Conservation (phyloP, 2,329 filamentous ascomycete species). For the Ceratocystis smalleyi region DNA sequence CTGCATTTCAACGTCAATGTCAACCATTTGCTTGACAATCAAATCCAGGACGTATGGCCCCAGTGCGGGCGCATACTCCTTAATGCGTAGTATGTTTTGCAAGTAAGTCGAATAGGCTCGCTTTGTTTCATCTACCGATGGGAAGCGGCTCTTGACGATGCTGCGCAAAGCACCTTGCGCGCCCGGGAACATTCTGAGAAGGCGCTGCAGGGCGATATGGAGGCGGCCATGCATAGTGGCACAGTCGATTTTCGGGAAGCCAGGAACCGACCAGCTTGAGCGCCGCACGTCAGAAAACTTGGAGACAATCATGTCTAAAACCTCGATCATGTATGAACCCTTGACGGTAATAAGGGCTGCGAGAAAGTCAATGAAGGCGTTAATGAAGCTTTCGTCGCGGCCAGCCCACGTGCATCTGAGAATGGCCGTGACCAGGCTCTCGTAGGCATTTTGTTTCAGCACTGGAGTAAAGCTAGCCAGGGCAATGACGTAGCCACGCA, state of each 20-base stretch:
- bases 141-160: conserved; percentile 54
- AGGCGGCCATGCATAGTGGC: conserved; percentile 55
- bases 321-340: conserved; percentile 55
- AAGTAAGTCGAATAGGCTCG: conserved; percentile 78
- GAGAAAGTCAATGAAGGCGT: conserved; percentile 52
- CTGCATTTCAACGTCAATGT: conserved; percentile 91
- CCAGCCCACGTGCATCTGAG: conserved; percentile 50
- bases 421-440: conserved; percentile 41
- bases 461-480: conserved; percentile 46
- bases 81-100: conserved; percentile 63
- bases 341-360: conserved; percentile 67
- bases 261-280: conserved; percentile 33
- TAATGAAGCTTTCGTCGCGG: conserved; percentile 48
- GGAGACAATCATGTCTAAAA: conserved; percentile 66
- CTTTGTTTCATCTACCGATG: conserved; percentile 59
- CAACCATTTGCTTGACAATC: conserved; percentile 73
- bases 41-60: conserved; percentile 67
- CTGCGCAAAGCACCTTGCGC: conserved; percentile 54
- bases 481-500: conserved; percentile 47
- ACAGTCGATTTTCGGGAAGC: conserved; percentile 44
- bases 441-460: conserved; percentile 42
- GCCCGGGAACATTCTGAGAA: conserved; percentile 69
- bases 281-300: conserved; percentile 48
- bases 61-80: conserved; percentile 62
- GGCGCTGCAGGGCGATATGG: conserved; percentile 58